Evolutionary conservation across 2,329 filamentous ascomycete genomes (phyloP).

Genomic region (Penicillium sp.): DNA sequence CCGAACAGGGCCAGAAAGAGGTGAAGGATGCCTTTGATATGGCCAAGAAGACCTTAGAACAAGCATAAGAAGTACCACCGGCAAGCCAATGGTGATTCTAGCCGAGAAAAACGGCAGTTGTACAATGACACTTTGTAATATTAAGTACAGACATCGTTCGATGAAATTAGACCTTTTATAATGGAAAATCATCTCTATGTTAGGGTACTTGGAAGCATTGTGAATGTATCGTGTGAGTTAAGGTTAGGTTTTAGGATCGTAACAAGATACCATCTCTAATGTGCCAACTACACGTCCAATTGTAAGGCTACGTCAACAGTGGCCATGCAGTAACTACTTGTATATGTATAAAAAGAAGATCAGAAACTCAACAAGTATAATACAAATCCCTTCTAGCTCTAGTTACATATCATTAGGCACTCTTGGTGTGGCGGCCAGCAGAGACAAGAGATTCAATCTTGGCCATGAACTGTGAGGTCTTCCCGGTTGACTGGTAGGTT

Average conservation of each 20-base stretch:
- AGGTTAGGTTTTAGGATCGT: too few relatives aligned
- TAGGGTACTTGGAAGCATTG: too few relatives aligned
- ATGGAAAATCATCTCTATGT: too few relatives aligned
- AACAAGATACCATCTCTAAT: too few relatives aligned
- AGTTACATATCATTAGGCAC: constrained; percentile 15
- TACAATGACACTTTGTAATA: constrained; percentile 15
- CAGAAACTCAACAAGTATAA: constrained; percentile 16
- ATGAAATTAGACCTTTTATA: too few relatives aligned
- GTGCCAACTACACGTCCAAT: too few relatives aligned
- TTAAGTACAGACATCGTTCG: constrained; percentile 2
- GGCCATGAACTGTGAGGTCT: constrained; percentile 38
- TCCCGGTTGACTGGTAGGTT: constrained; percentile 40
- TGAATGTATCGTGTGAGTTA: too few relatives aligned
- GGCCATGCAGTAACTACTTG: background rate
- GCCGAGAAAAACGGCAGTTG: background rate
- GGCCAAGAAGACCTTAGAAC: constrained; percentile 41
- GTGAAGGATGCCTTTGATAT: constrained; percentile 47
- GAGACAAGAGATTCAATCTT: constrained; percentile 40
- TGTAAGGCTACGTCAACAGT: background rate
- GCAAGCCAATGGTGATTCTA: background rate
- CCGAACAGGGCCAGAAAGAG: constrained; percentile 48
- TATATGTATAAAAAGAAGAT: background rate
- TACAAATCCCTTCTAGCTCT: constrained; percentile 16
- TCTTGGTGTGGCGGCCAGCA: constrained; percentile 34
- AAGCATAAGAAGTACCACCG: constrained; percentile 22